These are phyloP conservation scores for Capronia coronata DNA, from an alignment of 2,329 filamentous ascomycete species.

Conservation along the genomic window DNA sequence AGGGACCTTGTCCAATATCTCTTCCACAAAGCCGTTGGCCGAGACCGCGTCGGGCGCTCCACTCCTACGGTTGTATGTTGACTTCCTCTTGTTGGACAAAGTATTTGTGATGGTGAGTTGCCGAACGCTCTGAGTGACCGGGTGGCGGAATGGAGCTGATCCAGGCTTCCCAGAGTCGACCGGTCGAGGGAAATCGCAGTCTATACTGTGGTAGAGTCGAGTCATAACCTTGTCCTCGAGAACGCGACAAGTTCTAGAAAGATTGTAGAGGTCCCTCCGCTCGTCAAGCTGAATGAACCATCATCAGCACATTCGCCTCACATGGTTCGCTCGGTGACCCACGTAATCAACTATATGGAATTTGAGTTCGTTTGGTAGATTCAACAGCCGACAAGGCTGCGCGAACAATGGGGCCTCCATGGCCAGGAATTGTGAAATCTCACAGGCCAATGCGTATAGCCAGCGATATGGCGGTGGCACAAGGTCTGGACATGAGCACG, in stretches of 20 bases:
- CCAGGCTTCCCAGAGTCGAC: slow-evolving; percentile 7
- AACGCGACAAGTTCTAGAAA: slow-evolving; percentile 25
- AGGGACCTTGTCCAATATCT: slow-evolving; percentile 21
- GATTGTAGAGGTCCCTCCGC: slow-evolving; percentile 27
- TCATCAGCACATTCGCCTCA: not conserved
- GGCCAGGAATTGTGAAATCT: not conserved
- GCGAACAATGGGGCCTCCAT: slow-evolving; percentile 14
- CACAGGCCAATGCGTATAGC: no score
- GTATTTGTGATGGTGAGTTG: slow-evolving; percentile 24
- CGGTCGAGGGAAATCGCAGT: slow-evolving; percentile 18
- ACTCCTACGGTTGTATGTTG: slow-evolving; percentile 10
- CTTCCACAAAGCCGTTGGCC: slow-evolving; percentile 9
- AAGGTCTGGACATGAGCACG: not conserved
- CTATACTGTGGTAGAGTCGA: slow-evolving; percentile 23
- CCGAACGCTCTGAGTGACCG: slow-evolving; percentile 23
- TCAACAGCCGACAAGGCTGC: slow-evolving; percentile 23
- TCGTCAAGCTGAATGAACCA: slow-evolving; percentile 17
- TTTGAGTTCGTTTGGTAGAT: slow-evolving; percentile 26
- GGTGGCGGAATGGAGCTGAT: slow-evolving; percentile 16
- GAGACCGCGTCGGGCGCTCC: slow-evolving; percentile 9
- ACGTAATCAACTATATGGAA: slow-evolving; percentile 26
- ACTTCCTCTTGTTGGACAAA: slow-evolving; percentile 5
- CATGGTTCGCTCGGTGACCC: slow-evolving; percentile 5
- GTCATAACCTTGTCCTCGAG: slow-evolving; percentile 25
- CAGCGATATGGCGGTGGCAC: not conserved